Evolutionary conservation across 352 stramenopile genomes (phyloP).

Genomic region (Phytophthora chlamydospora): DNA sequence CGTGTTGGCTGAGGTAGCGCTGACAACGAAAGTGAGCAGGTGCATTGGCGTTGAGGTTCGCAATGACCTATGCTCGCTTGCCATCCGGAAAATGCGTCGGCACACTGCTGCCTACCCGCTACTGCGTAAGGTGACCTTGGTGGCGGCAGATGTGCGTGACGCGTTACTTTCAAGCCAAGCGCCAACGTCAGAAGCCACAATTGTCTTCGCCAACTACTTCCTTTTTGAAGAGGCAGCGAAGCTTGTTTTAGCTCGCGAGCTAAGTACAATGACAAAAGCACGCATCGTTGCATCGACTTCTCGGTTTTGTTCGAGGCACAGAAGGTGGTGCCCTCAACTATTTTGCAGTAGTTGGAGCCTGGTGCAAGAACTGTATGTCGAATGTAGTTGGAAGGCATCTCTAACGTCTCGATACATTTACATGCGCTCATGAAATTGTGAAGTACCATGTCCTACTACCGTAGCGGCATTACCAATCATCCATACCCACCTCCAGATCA

Average conservation of each 20-base stretch:
- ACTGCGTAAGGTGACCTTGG: neutral
- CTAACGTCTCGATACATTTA: neutral
- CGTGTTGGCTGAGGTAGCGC: constrained; percentile 1
- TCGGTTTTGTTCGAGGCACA: constrained; percentile 2
- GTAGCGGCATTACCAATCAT: too few relatives aligned
- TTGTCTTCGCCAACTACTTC: constrained; percentile 10
- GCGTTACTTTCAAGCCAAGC: neutral
- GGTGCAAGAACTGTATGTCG: neutral
- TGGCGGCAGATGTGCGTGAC: constrained; percentile 2
- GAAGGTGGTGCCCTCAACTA: neutral
- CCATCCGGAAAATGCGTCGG: neutral
- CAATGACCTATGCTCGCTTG: neutral
- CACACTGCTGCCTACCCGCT: neutral
- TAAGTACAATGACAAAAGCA: neutral
- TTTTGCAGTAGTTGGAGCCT: neutral
- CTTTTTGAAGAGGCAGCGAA: constrained; percentile 8
- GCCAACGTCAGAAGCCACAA: constrained; percentile 1
- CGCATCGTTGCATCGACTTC: neutral
- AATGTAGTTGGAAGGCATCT: neutral
- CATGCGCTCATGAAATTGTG: neutral
- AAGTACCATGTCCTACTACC: too few relatives aligned
- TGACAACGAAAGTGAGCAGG: neutral
- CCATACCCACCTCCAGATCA: too few relatives aligned
- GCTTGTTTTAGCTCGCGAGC: neutral
- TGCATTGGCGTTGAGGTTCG: constrained; percentile 7